These are phyloP conservation scores for Scutellaria minor DNA, from an alignment of 257 asterid species.

Conservation along the genomic window DNA sequence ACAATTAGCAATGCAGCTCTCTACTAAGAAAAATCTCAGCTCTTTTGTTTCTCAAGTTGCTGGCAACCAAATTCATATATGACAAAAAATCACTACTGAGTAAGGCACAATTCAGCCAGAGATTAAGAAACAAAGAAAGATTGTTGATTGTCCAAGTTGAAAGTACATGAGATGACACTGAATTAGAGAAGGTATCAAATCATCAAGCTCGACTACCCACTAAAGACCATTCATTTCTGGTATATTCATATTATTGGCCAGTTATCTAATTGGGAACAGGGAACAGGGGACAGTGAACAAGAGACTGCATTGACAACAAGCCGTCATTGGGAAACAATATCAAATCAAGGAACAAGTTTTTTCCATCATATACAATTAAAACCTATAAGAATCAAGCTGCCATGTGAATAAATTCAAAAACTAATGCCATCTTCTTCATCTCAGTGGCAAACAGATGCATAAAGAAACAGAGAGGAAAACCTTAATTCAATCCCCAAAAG, in stretches of 20 bases:
- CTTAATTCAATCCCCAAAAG: neutral
- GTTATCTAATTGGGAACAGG: neutral
- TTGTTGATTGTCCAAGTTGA: neutral
- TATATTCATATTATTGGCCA: neutral
- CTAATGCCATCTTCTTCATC: constrained; percentile 11
- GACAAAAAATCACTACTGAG: constrained; percentile 17
- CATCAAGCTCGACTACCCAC: neutral
- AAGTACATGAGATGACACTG: neutral
- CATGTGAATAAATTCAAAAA: neutral
- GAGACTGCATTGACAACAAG: constrained; percentile 12
- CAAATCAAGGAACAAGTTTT: constrained; percentile 4
- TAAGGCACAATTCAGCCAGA: constrained; percentile 5
- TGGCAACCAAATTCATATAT: constrained; percentile 16
- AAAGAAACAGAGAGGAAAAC: neutral
- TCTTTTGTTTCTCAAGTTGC: constrained; percentile 26
- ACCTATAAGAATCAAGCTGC: constrained; percentile 3
- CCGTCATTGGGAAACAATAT: constrained; percentile 1
- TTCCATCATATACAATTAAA: constrained; percentile 13
- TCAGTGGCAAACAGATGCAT: neutral
- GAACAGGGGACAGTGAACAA: neutral
- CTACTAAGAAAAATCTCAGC: constrained; percentile 2
- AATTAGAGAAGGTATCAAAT: neutral
- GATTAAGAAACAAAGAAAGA: neutral
- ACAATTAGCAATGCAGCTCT: constrained; percentile 25
- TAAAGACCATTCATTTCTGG: constrained; percentile 13